A percentile compares a stretch with the other conserved stretches of the same genome.
Evolutionary conservation across 164 flowering plant species (phyloP).

Genomic region (Tetrastigma voinierianum): DNA sequence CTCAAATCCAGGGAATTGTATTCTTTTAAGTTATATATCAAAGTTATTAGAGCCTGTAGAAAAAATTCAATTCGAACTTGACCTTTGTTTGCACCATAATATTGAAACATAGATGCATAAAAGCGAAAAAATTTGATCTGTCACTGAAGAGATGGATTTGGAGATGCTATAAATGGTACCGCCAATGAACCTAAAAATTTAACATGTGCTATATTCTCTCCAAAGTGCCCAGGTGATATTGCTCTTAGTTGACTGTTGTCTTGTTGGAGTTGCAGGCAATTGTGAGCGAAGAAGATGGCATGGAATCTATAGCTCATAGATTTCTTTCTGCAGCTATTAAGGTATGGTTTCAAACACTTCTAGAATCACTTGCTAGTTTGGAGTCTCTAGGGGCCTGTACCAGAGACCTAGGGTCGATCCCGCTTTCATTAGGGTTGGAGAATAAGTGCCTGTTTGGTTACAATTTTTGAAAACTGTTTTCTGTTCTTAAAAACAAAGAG

Average conservation of each 20-base stretch:
- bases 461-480: no score
- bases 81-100: no score
- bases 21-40: no score
- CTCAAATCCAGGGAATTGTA: neutral
- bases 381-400: no score
- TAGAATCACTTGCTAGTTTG: no score
- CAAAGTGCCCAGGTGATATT: neutral
- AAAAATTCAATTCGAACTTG: no score
- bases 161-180: neutral
- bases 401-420: no score
- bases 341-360: slow-evolving; percentile 35
- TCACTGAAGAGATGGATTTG: neutral
- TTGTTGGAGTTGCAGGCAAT: slow-evolving; percentile 56
- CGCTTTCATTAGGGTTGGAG: no score
- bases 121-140: neutral
- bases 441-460: no score
- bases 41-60: no score
- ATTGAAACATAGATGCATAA: neutral
- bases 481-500: no score
- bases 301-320: slow-evolving; percentile 95
- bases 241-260: neutral
- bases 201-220: neutral
- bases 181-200: neutral
- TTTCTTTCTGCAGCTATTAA: slow-evolving; percentile 94
- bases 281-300: slow-evolving; percentile 94